Conservation (phyloP, 345 rosid genomes). For the Gossypium bickii region DNA sequence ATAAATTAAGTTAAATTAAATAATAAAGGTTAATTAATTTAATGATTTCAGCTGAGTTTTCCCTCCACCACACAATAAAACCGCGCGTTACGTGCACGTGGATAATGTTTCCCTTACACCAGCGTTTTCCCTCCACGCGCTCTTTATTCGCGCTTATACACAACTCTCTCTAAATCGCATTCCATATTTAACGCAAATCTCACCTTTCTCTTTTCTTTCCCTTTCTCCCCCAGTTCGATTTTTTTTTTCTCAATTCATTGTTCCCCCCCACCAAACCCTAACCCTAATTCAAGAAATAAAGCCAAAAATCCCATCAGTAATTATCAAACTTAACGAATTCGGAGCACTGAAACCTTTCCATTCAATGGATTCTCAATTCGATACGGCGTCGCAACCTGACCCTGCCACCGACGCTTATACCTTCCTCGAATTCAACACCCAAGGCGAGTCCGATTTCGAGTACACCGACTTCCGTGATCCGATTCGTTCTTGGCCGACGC, state of each 20-base stretch:
- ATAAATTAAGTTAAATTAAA: no score
- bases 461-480: constrained; percentile 81
- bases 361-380: constrained; percentile 84
- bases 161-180: not conserved
- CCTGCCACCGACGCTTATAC: constrained; percentile 78
- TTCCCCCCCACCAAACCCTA: constrained; percentile 14
- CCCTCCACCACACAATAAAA: not conserved
- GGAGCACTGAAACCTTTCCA: not conserved
- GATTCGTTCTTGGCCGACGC: constrained; percentile 75
- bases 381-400: constrained; percentile 95
- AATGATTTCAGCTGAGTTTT: no score
- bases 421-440: constrained; percentile 92
- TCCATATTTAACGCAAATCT: not conserved
- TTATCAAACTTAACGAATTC: no score
- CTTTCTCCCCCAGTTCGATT: not conserved
- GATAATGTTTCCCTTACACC: not conserved
- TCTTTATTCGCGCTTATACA: not conserved
- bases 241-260: not conserved
- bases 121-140: constrained; percentile 2
- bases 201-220: not conserved
- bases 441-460: constrained; percentile 95
- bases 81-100: not conserved
- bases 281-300: constrained; percentile 21
- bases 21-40: no score
- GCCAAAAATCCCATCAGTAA: constrained; percentile 25